Evolutionary conservation across 805 yeast genomes (phyloP).

Genomic region (Saturnispora sanitii): DNA sequence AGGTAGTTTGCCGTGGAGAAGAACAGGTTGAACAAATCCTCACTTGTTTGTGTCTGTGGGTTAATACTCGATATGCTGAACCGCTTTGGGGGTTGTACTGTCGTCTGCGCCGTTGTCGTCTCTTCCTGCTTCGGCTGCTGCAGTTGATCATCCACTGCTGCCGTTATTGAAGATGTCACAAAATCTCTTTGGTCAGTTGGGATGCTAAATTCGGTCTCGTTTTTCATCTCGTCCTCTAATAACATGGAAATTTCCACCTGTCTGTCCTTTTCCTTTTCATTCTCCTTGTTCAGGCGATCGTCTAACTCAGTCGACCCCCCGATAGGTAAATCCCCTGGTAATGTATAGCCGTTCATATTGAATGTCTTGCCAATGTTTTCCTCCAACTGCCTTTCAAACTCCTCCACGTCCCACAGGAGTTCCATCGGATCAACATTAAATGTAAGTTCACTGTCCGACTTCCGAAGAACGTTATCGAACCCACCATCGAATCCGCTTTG

Average conservation of each 20-base stretch:
- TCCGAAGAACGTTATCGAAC: neutral
- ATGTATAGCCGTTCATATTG: slow-evolving; percentile 2
- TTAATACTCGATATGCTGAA: neutral
- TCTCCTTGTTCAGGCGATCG: neutral
- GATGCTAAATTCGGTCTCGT: too few relatives aligned
- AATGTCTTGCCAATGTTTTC: slow-evolving; percentile 6
- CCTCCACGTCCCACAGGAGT: slow-evolving; percentile 3
- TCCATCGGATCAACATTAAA: slow-evolving; percentile 3
- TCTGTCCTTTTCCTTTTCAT: too few relatives aligned
- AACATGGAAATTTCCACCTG: too few relatives aligned
- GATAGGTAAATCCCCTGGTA: neutral
- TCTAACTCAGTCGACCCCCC: neutral
- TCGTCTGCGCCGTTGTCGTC: too few relatives aligned
- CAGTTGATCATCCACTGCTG: too few relatives aligned
- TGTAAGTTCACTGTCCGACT: neutral
- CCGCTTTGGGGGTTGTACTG: neutral
- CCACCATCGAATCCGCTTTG: neutral
- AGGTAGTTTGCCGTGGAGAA: slow-evolving; percentile 11
- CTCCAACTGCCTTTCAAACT: slow-evolving; percentile 7
- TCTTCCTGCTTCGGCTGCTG: too few relatives aligned
- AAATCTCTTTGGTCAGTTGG: too few relatives aligned
- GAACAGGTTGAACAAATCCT: slow-evolving; percentile 11
- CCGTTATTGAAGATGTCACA: too few relatives aligned
- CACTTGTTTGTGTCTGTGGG: slow-evolving; percentile 5
- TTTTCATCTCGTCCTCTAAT: too few relatives aligned